Base-by-base conservation (phyloP, 371 early-diverging fungal species). In the Mucor piriformis region DNA sequence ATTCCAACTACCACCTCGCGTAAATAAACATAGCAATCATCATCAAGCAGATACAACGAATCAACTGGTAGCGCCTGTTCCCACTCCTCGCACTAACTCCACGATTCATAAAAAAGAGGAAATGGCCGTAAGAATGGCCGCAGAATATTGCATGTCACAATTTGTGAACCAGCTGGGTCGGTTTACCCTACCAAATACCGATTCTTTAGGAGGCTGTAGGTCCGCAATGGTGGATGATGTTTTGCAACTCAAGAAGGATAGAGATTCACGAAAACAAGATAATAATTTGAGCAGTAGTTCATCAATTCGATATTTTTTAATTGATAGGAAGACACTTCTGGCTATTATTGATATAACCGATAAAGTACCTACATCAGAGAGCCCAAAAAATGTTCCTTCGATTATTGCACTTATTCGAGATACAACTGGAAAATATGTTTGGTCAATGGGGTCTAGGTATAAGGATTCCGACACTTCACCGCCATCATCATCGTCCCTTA, bases 61-160 rank as follows among this genome's bases (percentile, higher is more conserved):
- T 23, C 15, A 54, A 24, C 3, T 29, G 10, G 6, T 7, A 42
- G 27, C 32, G 54, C 23, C 24, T 33, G 49, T 44, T 20, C 10
- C n/a, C 5, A 25, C 29, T 40, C 1, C 50, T 4, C 25, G 20
- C 32, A 44, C 29, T 23, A 34, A 27, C 16, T 48, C 50, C 12
- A 13, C 58, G 10, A 24, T 50, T 1, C 50, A 73, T 35, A 66
- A 61, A 50, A 81, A 81, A 32, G 81, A 81, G 51, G 73, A 76
- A 50, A 63, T 85, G 15, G 79, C 81, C 29, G 83, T 93, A 11
- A 86, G 89, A 47, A 79, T 82, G 66, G 88, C 91, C 6, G 91
- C 93, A 5, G 92, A 93, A 43, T 77, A 83, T 54, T 88, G 86
- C 23, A 80, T 93, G 85, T 76, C 84, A 0, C 84, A 83, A 46